phyloP scores from a whole-genome alignment of 148 eudicot species.

The Diospyros kaki region DNA sequence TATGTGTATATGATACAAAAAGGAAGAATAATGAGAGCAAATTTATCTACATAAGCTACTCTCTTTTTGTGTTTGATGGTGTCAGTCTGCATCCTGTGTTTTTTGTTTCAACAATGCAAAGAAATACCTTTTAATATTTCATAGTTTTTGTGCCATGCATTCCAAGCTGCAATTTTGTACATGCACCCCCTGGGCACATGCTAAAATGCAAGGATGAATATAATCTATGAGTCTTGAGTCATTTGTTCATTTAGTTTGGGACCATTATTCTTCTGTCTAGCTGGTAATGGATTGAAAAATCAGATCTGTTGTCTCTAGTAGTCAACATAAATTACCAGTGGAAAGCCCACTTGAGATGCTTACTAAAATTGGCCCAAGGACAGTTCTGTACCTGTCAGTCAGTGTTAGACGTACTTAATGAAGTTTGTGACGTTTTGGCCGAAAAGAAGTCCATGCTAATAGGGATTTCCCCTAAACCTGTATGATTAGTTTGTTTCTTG shows the following conservation, averaged over 20 bases:
- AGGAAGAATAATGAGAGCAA: not conserved
- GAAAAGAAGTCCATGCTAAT: too few species aligned
- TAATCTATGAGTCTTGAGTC: too few species aligned
- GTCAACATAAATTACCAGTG: not conserved
- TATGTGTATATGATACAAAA: not conserved
- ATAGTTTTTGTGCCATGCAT: too few species aligned
- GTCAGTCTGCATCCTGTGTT: not conserved
- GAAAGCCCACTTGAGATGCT: not conserved
- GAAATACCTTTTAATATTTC: too few species aligned
- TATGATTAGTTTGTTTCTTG: not conserved
- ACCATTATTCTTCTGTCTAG: not conserved
- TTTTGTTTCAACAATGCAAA: not conserved
- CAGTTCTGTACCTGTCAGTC: not conserved
- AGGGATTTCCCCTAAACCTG: not conserved
- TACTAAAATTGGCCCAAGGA: not conserved
- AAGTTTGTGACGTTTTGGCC: not conserved
- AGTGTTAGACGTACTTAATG: not conserved
- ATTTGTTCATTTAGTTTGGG: not conserved
- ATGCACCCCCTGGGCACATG: too few species aligned
- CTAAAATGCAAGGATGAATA: too few species aligned
- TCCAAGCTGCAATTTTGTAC: too few species aligned
- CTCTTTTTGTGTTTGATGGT: not conserved
- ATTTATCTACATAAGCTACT: not conserved
- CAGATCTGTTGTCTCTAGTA: not conserved
- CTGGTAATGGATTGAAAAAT: not conserved